phyloP scores from a whole-genome alignment of 805 yeast genomes.

The Candida fluviatilis region DNA sequence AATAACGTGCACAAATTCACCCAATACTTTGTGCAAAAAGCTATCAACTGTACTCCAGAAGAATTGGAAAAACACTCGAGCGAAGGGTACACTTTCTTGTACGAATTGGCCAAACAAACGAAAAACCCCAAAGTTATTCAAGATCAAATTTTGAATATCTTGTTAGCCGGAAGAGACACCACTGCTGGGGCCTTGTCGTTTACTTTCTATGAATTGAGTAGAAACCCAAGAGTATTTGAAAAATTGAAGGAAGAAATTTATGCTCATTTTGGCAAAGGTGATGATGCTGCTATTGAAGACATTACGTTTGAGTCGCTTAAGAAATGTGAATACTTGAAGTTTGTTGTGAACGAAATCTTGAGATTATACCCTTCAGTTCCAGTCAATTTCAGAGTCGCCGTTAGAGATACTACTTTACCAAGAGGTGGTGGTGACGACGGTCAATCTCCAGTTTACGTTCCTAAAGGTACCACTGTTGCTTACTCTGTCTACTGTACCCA shows the following conservation, averaged over 20 bases:
- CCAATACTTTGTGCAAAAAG: conserved; percentile 25
- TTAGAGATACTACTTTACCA: conserved; percentile 24
- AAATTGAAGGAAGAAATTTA: conserved; percentile 25
- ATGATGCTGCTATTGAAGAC: conserved; percentile 12
- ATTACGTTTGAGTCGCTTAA: conserved; percentile 31
- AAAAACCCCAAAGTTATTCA: conserved; percentile 31
- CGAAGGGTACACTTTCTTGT: conserved; percentile 32
- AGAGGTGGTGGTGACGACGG: conserved; percentile 32
- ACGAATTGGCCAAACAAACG: conserved; percentile 36
- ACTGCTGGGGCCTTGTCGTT: conserved; percentile 31
- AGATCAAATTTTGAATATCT: conserved; percentile 36
- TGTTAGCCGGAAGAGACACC: conserved; percentile 37
- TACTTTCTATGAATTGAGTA: conserved; percentile 26
- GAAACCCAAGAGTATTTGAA: conserved; percentile 25
- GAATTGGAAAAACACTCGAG: conserved; percentile 25
- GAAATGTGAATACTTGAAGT: conserved; percentile 28
- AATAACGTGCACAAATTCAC: conserved; percentile 29
- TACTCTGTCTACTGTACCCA: conserved; percentile 44
- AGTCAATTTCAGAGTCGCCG: conserved; percentile 23
- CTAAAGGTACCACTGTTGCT: conserved; percentile 40
- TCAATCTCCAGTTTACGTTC: conserved; percentile 35
- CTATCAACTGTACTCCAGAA: conserved; percentile 20
- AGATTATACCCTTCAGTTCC: conserved; percentile 35
- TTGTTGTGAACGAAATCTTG: conserved; percentile 25
- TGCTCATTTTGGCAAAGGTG: conserved; percentile 21